Conservation (phyloP, 2,329 filamentous ascomycete genomes). For the Aspergillus piperis region DNA sequence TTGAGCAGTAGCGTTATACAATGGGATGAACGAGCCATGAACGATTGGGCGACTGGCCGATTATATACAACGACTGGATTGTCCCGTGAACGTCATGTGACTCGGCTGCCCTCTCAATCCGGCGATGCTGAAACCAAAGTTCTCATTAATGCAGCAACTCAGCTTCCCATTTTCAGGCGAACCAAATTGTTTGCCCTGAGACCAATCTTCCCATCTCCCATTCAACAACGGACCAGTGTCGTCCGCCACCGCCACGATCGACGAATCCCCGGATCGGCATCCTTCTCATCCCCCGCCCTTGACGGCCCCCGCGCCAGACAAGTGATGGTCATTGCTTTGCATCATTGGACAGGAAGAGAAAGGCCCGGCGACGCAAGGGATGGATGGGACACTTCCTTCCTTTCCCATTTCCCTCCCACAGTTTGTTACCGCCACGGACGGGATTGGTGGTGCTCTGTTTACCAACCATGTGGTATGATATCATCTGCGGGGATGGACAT, state of each 20-base stretch:
- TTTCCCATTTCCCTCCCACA: too few species aligned
- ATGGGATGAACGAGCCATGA: background rate
- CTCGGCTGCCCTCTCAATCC: conserved; percentile 1
- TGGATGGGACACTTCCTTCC: background rate
- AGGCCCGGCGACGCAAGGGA: conserved; percentile 10
- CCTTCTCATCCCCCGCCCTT: background rate
- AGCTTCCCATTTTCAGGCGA: background rate
- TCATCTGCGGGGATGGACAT: conserved; percentile 7
- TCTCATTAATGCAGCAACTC: conserved; percentile 1
- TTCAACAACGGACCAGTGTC: conserved; percentile 16
- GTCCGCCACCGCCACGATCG: conserved; percentile 10
- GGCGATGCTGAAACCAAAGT: background rate
- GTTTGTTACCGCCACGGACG: too few species aligned
- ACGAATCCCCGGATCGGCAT: background rate
- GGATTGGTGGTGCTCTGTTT: background rate
- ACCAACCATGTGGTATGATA: conserved; percentile 17
- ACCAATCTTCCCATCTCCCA: background rate
- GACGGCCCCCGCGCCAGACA: conserved; percentile 1
- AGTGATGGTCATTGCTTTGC: background rate
- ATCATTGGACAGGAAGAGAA: background rate
- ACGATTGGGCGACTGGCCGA: background rate
- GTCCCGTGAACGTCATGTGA: conserved; percentile 7
- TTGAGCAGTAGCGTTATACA: background rate
- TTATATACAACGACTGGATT: conserved; percentile 5
- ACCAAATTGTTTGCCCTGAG: background rate